Percentiles rank a stretch among this genome's conserved stretches.
Conservation (phyloP, 192 early-diverging fungal genomes). For the Helicostylum pulchrum region DNA sequence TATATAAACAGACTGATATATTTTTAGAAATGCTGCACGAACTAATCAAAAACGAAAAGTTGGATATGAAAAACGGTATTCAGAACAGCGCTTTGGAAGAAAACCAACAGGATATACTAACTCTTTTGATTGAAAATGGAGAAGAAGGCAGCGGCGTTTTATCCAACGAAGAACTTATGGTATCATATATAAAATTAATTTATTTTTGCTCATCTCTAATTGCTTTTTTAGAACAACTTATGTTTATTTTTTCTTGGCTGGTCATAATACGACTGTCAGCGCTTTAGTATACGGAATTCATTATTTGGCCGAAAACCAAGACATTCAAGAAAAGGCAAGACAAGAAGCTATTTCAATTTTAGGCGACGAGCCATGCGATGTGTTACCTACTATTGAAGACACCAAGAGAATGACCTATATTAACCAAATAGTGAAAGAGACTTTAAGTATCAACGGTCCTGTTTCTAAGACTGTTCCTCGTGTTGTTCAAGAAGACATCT, state of each 20-base stretch:
- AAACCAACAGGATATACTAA: constrained; percentile 30
- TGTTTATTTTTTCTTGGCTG: constrained; percentile 53
- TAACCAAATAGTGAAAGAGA: constrained; percentile 49
- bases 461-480: neutral
- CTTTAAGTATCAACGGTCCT: neutral
- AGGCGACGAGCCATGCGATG: constrained; percentile 47
- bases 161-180: neutral
- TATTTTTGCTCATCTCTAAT: constrained; percentile 1
- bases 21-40: constrained; percentile 9
- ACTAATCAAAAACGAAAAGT: constrained; percentile 1
- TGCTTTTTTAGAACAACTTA: constrained; percentile 18
- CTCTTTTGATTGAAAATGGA: constrained; percentile 27
- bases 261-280: constrained; percentile 56
- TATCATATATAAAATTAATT: constrained; percentile 23
- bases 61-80: neutral
- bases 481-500: constrained; percentile 19
- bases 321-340: constrained; percentile 53
- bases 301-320: constrained; percentile 44
- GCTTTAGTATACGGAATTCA: constrained; percentile 46
- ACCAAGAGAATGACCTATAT: constrained; percentile 50
- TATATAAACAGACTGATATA: neutral
- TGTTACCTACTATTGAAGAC: constrained; percentile 49
- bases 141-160: neutral
- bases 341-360: constrained; percentile 47
- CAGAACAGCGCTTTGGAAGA: too few species aligned